Percentiles rank a stretch among this genome's conserved stretches.
phyloP scores from a whole-genome alignment of 73 alveolate genomes.

The Tetrahymena borealis region DNA sequence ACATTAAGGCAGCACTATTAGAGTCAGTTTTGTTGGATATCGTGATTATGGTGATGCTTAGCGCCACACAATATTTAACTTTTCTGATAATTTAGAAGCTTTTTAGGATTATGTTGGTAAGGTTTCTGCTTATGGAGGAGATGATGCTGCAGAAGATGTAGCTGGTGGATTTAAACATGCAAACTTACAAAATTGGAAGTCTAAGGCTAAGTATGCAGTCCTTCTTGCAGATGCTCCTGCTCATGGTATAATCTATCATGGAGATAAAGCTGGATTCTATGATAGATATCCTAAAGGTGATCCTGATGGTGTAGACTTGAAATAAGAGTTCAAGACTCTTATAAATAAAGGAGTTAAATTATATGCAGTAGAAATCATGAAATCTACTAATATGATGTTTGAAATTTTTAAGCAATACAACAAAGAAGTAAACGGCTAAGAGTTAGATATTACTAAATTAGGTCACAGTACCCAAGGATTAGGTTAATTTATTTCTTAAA shows the following conservation, averaged over 20 bases:
- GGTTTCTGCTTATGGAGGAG: conserved; percentile 45
- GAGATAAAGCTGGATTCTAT: background rate
- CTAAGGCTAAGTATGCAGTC: background rate
- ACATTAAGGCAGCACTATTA: conserved; percentile 41
- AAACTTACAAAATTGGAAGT: conserved; percentile 41
- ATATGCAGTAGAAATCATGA: conserved; percentile 36
- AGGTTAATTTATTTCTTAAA: conserved; percentile 33
- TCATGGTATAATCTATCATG: background rate
- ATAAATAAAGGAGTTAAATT: conserved; percentile 37
- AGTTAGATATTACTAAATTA: conserved; percentile 24
- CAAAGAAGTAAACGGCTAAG: background rate
- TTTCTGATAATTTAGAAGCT: conserved; percentile 3
- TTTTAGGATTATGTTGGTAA: conserved; percentile 17
- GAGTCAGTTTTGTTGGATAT: conserved; percentile 57
- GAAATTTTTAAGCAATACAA: conserved; percentile 28
- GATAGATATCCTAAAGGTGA: conserved; percentile 13
- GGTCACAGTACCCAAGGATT: conserved; percentile 20
- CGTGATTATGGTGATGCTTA: conserved; percentile 22
- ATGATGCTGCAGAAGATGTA: conserved; percentile 51
- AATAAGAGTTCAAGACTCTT: conserved; percentile 25
- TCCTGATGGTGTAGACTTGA: conserved; percentile 2
- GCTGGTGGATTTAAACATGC: conserved; percentile 38
- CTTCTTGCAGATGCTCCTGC: conserved; percentile 1
- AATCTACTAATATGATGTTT: conserved; percentile 33
- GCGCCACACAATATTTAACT: background rate